Evolutionary conservation across 805 yeast species (phyloP).

Genomic region (Schwanniomyces sp.): DNA sequence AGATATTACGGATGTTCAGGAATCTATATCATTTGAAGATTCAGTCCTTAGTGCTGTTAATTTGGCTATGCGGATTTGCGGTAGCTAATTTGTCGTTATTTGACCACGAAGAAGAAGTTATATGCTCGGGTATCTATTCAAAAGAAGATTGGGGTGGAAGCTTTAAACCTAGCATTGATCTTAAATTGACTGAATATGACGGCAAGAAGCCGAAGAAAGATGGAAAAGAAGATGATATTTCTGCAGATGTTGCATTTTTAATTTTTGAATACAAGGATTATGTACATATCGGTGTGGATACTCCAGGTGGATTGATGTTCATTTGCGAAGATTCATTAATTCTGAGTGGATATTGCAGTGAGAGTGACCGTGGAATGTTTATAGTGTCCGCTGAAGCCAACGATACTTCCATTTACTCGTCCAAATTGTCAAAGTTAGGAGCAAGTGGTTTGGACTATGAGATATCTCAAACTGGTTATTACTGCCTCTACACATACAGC

Average conservation of each 20-base stretch:
- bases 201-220: slow-evolving; percentile 26
- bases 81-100: slow-evolving; percentile 25
- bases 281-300: slow-evolving; percentile 57
- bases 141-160: slow-evolving; percentile 86
- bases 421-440: slow-evolving; percentile 56
- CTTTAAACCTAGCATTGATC: slow-evolving; percentile 40
- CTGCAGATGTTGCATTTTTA: slow-evolving; percentile 56
- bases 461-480: slow-evolving; percentile 80
- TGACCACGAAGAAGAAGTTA: slow-evolving; percentile 54
- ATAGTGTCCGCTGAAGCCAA: slow-evolving; percentile 49
- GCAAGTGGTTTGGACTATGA: slow-evolving; percentile 61
- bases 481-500: slow-evolving; percentile 78
- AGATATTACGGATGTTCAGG: background rate
- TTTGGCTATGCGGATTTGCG: background rate
- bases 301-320: slow-evolving; percentile 48
- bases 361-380: slow-evolving; percentile 58
- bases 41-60: background rate
- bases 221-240: slow-evolving; percentile 8
- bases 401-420: slow-evolving; percentile 56
- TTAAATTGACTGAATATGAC: slow-evolving; percentile 28
- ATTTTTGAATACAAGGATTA: slow-evolving; percentile 85
- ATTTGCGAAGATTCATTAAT: slow-evolving; percentile 76
- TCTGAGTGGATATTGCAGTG: slow-evolving; percentile 50
- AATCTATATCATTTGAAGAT: background rate
- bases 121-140: slow-evolving; percentile 89